Evolutionary conservation across 1,139 yeast genomes (phyloP), one percentile per base, ranked within the genome.

Genomic region (Dujonia santamariae): DNA sequence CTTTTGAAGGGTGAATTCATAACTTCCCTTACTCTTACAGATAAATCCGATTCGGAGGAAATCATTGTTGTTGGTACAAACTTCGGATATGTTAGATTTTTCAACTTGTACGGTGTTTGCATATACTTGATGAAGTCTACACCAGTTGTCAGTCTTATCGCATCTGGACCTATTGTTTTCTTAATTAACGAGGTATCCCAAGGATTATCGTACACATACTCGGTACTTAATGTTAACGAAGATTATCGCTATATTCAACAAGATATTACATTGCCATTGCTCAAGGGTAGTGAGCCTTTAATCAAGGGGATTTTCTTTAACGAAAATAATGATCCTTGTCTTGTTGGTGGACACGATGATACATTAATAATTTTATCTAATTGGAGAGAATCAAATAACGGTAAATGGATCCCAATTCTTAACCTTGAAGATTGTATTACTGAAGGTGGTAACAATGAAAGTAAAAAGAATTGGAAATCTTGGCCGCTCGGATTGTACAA

Each of bases 401-500:
- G 95, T 3, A 72, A 79, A 46, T 92, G 97, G 97, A 68, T 86
- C 8, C 97, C 97, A 1, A 52, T 90, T n/a, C 63, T 90, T 38
- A 85, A 86, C 51, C 72, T 87, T 18, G 63, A 63, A 16, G 72
- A 72, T 25, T 78, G 77, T 2, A 73, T 82, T 19, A 71, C 76
- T 7, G 75, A 71, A 32, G 55, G 62, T 37, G 80, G 82, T 35
- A 57, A 65, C n/a, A 65, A 65, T 40, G 60, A 61, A 12, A 62
- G 63, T 32, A 66, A 67, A 39, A 72, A 65, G 41, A 64, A 75
- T 52, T 69, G 75, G 75, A 73, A 56, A 41, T 82, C 85, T 45
- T 88, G 97, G 97, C 97, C 97, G 9, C 66, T 92, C 34, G 96
- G 96, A 2, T 65, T 88, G 30, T 70, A 73, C 40, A 75, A 72